Percentiles rank a stretch among this genome's conserved stretches.
Conservation (phyloP, 2,329 filamentous ascomycete genomes). For the Trichoderma gracile region DNA sequence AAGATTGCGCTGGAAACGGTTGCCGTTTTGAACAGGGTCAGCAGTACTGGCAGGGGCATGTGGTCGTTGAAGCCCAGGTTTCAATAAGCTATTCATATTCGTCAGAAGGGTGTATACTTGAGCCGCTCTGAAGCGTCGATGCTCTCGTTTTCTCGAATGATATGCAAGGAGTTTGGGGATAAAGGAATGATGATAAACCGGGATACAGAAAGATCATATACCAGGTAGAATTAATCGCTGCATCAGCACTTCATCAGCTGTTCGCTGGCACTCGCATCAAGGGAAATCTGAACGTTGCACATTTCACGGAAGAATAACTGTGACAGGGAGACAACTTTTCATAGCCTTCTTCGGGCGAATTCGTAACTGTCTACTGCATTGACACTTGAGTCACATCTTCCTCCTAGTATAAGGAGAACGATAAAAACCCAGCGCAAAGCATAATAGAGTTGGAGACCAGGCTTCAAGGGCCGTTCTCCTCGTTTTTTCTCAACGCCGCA, state of each 20-base stretch:
- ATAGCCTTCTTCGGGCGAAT: constrained; percentile 48
- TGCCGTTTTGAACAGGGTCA: constrained; percentile 66
- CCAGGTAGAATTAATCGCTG: neutral
- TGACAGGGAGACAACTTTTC: constrained; percentile 41
- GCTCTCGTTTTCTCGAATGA: neutral
- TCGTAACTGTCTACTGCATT: constrained; percentile 46
- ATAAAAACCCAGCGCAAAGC: constrained; percentile 44
- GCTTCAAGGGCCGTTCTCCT: constrained; percentile 66
- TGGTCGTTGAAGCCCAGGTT: constrained; percentile 51
- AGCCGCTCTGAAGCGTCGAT: constrained; percentile 17
- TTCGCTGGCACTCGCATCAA: neutral
- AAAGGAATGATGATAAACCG: neutral
- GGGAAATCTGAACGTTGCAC: constrained; percentile 1
- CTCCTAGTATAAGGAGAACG: neutral
- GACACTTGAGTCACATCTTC: constrained; percentile 30
- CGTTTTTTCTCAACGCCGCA: constrained; percentile 69
- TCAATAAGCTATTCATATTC: constrained; percentile 29
- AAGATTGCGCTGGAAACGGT: constrained; percentile 76
- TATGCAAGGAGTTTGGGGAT: neutral
- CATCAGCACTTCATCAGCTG: neutral
- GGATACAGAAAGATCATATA: neutral
- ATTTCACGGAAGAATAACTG: constrained; percentile 25
- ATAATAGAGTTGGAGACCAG: constrained; percentile 62
- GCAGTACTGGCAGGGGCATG: constrained; percentile 54
- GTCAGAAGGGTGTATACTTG: neutral